Evolutionary conservation across 805 yeast species (phyloP), one percentile per base, ranked within the genome.

Genomic region (Danielozyma ontarioensis): DNA sequence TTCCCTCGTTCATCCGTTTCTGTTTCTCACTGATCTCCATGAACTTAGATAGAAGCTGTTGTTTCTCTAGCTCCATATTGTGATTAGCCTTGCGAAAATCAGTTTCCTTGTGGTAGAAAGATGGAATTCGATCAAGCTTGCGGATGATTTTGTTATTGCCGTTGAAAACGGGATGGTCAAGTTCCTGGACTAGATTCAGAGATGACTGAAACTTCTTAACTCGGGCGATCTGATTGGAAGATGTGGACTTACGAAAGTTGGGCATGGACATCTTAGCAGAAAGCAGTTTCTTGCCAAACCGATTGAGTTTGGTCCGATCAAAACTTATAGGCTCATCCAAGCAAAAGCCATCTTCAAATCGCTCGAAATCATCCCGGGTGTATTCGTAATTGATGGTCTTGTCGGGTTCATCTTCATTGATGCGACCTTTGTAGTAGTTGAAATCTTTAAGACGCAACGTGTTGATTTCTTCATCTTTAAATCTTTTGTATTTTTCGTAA

Each of bases 81-180:
- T 33, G 36, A 27, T 37, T 42, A 34, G 37, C 27, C 34, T 34
- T 29, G 25, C 35, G 36, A 19, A 36, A 46, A 17, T 41, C 21
- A 13, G 19, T 27, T 5, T 23, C 14, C 19, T 44, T 45, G 30
- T 48, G 41, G 38, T 62, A 62, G 38, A 66, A 66, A 1, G 70
- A 63, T 0, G 72, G 71, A 31, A 66, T 66, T 22, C 72, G 41
- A 35, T 62, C 67, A 27, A 66, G 44, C 38, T 60, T 64, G 23
- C 54, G 40, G 18, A 62, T 61, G 23, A 66, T 51, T 32, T 53
- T 52, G 36, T 61, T 57, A 33, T 55, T 57, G 34, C 51, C 49
- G 31, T 62, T 62, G 40, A 60, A 59, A 2, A 46, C 41, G 1
- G 60, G 63, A 21, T 50, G 53, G 30, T 44, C 53, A 13, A 23